Evolutionary conservation across 2,329 filamentous ascomycete species (phyloP).

Genomic region (Pseudocercospora crystallina): DNA sequence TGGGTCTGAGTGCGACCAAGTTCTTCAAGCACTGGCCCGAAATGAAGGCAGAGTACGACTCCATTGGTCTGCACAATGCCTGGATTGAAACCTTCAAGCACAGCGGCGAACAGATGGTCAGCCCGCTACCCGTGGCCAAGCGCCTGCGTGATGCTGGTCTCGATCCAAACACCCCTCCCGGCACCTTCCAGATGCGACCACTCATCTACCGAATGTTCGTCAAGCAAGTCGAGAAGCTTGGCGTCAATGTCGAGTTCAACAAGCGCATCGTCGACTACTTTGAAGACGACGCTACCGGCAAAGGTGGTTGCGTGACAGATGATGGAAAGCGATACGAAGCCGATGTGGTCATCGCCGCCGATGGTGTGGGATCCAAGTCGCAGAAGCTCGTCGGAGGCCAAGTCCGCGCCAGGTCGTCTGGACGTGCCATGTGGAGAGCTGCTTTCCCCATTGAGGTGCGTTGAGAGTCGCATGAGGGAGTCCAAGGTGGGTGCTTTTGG

Average conservation of each 20-base stretch:
- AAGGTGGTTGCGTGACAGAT: constrained; percentile 35
- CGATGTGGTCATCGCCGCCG: constrained; percentile 39
- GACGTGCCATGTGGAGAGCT: constrained; percentile 21
- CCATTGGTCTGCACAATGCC: constrained; percentile 14
- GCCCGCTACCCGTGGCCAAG: constrained; percentile 20
- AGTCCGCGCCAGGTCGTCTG: constrained; percentile 20
- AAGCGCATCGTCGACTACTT: constrained; percentile 46
- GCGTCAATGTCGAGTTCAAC: constrained; percentile 44
- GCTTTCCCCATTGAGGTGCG: constrained; percentile 26
- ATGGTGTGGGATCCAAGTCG: constrained; percentile 41
- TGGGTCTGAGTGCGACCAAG: constrained; percentile 56
- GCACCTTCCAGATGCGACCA: constrained; percentile 22
- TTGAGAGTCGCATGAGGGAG: constrained; percentile 1
- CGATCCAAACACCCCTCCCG: constrained; percentile 17
- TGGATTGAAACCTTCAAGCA: constrained; percentile 21
- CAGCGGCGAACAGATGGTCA: constrained; percentile 21
- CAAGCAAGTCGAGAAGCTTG: constrained; percentile 47
- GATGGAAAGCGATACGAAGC: constrained; percentile 45
- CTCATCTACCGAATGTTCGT: constrained; percentile 47
- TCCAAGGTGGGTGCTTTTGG: constrained; percentile 30
- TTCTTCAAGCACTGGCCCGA: constrained; percentile 58
- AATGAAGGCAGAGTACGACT: constrained; percentile 39
- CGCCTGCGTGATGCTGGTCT: constrained; percentile 12
- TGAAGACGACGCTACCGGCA: constrained; percentile 39
- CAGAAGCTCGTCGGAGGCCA: constrained; percentile 45